Percentiles rank a stretch among this genome's conserved stretches.
These are phyloP conservation scores for Spiromastix sp. DNA, from an alignment of 2,329 filamentous ascomycete species.

Conservation along the genomic window DNA sequence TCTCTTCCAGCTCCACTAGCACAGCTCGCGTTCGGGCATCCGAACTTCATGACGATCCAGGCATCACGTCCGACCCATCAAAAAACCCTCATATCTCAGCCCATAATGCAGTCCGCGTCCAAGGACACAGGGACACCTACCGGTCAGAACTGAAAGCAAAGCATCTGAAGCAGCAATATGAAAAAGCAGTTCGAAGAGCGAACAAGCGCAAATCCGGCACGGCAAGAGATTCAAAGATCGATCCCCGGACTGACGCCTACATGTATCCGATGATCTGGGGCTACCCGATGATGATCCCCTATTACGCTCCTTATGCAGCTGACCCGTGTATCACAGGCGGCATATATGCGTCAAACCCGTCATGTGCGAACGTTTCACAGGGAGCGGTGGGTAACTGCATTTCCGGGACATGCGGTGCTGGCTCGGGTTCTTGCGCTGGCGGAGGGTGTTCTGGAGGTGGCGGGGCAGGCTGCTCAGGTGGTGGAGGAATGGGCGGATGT, in stretches of 20 bases:
- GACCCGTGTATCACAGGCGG: conserved; percentile 32
- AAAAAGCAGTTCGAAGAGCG: conserved; percentile 21
- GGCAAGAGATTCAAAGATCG: conserved; percentile 23
- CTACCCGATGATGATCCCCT: conserved; percentile 34
- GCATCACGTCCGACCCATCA: conserved; percentile 39
- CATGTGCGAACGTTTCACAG: conserved; percentile 30
- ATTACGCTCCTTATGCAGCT: conserved; percentile 38
- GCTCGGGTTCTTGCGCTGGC: conserved; percentile 34
- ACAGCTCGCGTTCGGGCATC: conserved; percentile 44
- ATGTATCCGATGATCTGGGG: conserved; percentile 32
- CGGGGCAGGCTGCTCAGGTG: conserved; percentile 15
- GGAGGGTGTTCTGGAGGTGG: conserved; percentile 19
- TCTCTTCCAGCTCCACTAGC: conserved; percentile 35
- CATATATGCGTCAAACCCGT: conserved; percentile 35
- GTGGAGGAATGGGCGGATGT: conserved; percentile 26
- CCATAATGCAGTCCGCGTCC: conserved; percentile 53
- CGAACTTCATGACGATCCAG: conserved; percentile 27
- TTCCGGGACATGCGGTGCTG: conserved; percentile 32
- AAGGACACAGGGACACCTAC: conserved; percentile 7
- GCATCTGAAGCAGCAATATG: background rate
- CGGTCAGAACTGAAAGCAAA: conserved; percentile 11
- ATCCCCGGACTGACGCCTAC: conserved; percentile 6
- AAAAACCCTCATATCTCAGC: conserved; percentile 61
- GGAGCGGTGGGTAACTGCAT: conserved; percentile 39
- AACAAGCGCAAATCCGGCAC: conserved; percentile 19